Conservation (phyloP, 331 rosid genomes). For the Malus hybrid region DNA sequence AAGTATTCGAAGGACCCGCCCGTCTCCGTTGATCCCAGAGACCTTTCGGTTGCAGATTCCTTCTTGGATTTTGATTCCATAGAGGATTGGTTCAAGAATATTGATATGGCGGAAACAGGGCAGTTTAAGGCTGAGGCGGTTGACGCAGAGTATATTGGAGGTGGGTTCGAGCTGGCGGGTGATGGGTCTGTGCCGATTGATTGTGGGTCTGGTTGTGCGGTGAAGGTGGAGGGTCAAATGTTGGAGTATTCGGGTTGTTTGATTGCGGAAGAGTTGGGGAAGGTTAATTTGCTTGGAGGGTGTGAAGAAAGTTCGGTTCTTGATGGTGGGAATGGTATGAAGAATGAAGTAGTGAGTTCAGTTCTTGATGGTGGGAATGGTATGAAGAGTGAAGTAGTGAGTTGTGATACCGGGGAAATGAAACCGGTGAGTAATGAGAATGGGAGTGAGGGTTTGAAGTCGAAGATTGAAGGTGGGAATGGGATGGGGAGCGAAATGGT, state of each 20-base stretch:
- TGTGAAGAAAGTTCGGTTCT: slow-evolving; percentile 14
- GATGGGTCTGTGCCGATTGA: neutral
- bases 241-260: slow-evolving; percentile 13
- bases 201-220: slow-evolving; percentile 7
- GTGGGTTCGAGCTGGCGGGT: neutral
- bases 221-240: slow-evolving; percentile 19
- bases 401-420: neutral
- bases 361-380: slow-evolving; percentile 19
- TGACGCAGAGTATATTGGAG: neutral
- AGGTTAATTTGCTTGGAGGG: slow-evolving; percentile 32
- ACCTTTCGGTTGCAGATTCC: slow-evolving; percentile 48
- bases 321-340: slow-evolving; percentile 17
- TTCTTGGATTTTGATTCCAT: slow-evolving; percentile 58
- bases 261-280: slow-evolving; percentile 38
- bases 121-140: neutral
- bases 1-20: slow-evolving; percentile 21
- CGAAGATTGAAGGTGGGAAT: neutral
- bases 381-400: neutral
- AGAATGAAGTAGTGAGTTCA: slow-evolving; percentile 6
- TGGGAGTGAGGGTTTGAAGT: neutral
- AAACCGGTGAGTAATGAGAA: neutral
- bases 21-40: slow-evolving; percentile 28
- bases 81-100: slow-evolving; percentile 33
- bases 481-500: neutral
- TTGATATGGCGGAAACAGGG: slow-evolving; percentile 16